phyloP scores from a whole-genome alignment of 2,329 filamentous ascomycete species.

The Hymenoscyphus linearis region DNA sequence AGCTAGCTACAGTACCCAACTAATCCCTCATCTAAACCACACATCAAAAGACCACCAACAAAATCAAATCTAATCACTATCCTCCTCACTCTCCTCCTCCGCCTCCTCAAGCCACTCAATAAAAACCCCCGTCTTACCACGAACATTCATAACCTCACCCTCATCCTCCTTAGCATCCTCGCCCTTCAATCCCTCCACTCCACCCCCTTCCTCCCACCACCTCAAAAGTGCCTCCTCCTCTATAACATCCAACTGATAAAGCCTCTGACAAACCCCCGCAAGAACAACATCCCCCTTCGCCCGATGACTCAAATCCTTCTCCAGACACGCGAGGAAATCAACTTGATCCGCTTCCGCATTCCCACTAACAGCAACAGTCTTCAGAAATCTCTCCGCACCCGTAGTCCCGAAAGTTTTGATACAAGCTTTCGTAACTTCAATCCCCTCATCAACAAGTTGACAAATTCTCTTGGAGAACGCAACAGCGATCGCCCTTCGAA shows the following conservation, averaged over 20 bases:
- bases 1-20: no score
- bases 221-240: constrained; percentile 83
- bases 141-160: constrained; percentile 40
- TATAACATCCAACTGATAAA: constrained; percentile 78
- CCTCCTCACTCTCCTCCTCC: constrained; percentile 52
- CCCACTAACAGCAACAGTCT: constrained; percentile 56
- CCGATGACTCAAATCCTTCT: constrained; percentile 68
- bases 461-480: constrained; percentile 79
- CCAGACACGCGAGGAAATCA: constrained; percentile 76
- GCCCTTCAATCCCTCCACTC: constrained; percentile 44
- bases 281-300: constrained; percentile 63
- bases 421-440: constrained; percentile 61
- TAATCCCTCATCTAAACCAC: no score
- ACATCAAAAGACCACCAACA: not conserved
- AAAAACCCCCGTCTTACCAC: constrained; percentile 74
- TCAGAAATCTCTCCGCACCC: constrained; percentile 51
- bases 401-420: constrained; percentile 51
- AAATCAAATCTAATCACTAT: constrained; percentile 30
- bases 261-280: constrained; percentile 72
- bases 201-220: constrained; percentile 73
- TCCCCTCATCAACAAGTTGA: constrained; percentile 55
- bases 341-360: constrained; percentile 73
- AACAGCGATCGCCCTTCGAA: constrained; percentile 78
- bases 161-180: constrained; percentile 61
- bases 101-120: constrained; percentile 75